phyloP scores from a whole-genome alignment of 305 asterid genomes.

The Rubia tinctorum region DNA sequence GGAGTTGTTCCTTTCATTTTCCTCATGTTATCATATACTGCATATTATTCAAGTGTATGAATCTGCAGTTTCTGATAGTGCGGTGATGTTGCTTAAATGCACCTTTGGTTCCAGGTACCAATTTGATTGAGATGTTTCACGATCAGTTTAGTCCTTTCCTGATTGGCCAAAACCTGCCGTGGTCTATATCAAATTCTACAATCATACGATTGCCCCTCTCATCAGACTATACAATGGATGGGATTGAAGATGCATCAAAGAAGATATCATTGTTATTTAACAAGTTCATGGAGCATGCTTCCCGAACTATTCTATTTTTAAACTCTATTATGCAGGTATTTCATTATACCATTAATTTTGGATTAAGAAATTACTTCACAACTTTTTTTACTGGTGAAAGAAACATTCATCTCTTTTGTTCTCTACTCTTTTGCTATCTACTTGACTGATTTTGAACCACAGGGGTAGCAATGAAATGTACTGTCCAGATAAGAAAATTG shows the following conservation, averaged over 20 bases:
- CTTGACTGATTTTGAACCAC: not conserved
- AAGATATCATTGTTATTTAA: conserved; percentile 47
- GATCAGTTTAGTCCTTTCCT: conserved; percentile 92
- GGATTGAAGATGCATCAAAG: conserved; percentile 42
- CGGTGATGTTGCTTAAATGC: not conserved
- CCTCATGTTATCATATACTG: not conserved
- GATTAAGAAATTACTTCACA: not conserved
- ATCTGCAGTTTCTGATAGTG: not conserved
- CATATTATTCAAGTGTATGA: not conserved
- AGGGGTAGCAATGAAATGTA: not conserved
- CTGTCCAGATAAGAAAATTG: not conserved
- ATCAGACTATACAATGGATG: conserved; percentile 55
- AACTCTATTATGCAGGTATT: conserved; percentile 80
- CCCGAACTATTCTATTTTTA: conserved; percentile 60
- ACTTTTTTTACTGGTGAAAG: not conserved
- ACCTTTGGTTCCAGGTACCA: conserved; percentile 61
- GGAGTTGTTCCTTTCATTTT: not conserved
- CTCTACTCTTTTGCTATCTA: not conserved
- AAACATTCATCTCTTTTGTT: conserved; percentile 1
- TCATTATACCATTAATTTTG: not conserved
- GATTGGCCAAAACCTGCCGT: conserved; percentile 59
- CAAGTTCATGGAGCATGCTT: conserved; percentile 73
- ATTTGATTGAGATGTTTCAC: conserved; percentile 66
- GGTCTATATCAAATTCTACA: conserved; percentile 69
- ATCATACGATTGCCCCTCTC: conserved; percentile 92